Conservation (phyloP, 2,329 filamentous ascomycete species). For the Helotiales sp. region DNA sequence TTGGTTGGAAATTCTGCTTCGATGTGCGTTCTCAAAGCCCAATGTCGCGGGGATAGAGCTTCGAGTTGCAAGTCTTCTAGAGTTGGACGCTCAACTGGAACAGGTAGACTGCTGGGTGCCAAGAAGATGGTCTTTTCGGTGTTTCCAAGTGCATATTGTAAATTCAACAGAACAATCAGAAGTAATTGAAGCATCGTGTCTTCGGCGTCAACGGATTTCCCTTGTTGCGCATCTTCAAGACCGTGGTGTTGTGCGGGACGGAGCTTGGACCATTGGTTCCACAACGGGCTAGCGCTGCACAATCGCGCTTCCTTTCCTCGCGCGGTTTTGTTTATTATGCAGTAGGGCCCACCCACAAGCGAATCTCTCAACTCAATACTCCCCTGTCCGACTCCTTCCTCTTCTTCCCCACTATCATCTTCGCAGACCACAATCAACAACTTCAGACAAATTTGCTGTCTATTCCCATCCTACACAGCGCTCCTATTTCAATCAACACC, state of each 20-base stretch:
- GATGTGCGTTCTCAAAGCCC: constrained; percentile 62
- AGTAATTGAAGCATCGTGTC: constrained; percentile 16
- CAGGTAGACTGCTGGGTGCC: constrained; percentile 58
- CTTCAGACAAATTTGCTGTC: constrained; percentile 26
- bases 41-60: constrained; percentile 58
- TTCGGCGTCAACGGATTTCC: background rate
- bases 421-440: constrained; percentile 23
- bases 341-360: constrained; percentile 19
- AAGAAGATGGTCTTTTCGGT: constrained; percentile 90
- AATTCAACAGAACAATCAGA: constrained; percentile 22
- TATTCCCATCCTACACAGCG: constrained; percentile 15
- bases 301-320: constrained; percentile 6
- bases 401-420: constrained; percentile 29
- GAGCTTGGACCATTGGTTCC: constrained; percentile 20
- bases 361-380: constrained; percentile 24
- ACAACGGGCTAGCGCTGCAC: constrained; percentile 4
- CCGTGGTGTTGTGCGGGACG: background rate
- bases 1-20: constrained; percentile 66
- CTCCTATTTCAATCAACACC: constrained; percentile 30
- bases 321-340: constrained; percentile 24
- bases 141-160: constrained; percentile 58
- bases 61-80: constrained; percentile 63
- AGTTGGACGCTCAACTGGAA: constrained; percentile 56
- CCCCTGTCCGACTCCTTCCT: constrained; percentile 22
- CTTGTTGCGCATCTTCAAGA: background rate